Evolutionary conservation across 2,329 filamentous ascomycete species (phyloP).

Genomic region (Zymoseptoria passerinii): DNA sequence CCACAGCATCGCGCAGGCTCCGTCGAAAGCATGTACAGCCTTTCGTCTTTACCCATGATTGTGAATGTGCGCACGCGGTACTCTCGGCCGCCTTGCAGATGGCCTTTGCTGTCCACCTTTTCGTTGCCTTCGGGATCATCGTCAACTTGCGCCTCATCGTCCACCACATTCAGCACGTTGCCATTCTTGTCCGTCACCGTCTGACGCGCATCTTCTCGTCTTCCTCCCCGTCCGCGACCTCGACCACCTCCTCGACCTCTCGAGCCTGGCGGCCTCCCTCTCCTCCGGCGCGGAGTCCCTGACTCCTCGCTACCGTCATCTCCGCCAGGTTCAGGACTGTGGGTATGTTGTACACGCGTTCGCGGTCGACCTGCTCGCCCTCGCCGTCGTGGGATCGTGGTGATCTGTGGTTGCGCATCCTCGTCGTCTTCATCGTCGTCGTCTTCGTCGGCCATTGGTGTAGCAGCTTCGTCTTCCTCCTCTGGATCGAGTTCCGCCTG

Average conservation of each 20-base stretch:
- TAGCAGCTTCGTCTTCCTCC: conserved; percentile 18
- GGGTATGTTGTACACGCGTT: conserved; percentile 63
- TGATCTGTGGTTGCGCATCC: conserved; percentile 22
- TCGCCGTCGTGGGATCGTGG: conserved; percentile 33
- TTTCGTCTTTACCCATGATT: conserved; percentile 69
- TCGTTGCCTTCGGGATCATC: conserved; percentile 81
- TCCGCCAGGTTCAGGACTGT: conserved; percentile 47
- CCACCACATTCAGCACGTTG: conserved; percentile 77
- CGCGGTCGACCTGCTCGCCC: conserved; percentile 29
- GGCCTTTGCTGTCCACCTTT: conserved; percentile 86
- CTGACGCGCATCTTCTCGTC: conserved; percentile 71
- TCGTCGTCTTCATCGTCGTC: conserved; percentile 25
- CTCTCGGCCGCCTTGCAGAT: conserved; percentile 73
- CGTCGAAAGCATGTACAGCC: conserved; percentile 96
- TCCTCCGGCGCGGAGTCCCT: conserved; percentile 43
- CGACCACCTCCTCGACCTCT: conserved; percentile 41
- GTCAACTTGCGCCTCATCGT: conserved; percentile 85
- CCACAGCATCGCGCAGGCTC: conserved; percentile 94
- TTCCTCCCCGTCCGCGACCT: conserved; percentile 65
- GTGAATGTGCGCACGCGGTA: conserved; percentile 96
- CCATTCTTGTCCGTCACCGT: conserved; percentile 91
- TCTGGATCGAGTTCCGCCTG: conserved; percentile 17
- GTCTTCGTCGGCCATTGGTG: conserved; percentile 23
- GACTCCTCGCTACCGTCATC: conserved; percentile 39
- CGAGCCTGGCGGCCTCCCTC: conserved; percentile 39